These are phyloP conservation scores for Rhododendron kiyosumense DNA, from an alignment of 148 eudicot genomes.

Conservation along the genomic window DNA sequence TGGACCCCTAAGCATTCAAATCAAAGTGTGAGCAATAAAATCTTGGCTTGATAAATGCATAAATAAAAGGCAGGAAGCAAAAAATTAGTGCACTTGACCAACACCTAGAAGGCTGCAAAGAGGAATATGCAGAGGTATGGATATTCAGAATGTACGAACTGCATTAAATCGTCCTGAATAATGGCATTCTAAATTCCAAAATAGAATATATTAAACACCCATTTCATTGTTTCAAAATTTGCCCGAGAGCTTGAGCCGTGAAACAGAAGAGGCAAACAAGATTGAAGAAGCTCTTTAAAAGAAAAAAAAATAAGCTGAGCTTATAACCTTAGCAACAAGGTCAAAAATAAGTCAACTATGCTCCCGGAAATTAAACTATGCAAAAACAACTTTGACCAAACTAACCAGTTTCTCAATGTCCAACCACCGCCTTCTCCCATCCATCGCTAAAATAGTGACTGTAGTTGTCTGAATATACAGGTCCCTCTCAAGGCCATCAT, in stretches of 20 bases:
- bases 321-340: slow-evolving; percentile 8
- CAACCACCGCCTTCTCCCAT: slow-evolving; percentile 95
- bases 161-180: not conserved
- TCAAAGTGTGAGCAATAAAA: slow-evolving; percentile 13
- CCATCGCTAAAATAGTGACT: slow-evolving; percentile 90
- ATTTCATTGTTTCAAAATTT: not conserved
- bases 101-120: not conserved
- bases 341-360: not conserved
- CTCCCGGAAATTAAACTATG: not conserved
- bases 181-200: not conserved
- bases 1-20: slow-evolving; percentile 52
- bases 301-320: not conserved
- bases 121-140: not conserved
- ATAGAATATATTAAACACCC: not conserved
- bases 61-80: slow-evolving; percentile 2
- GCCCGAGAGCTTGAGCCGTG: not conserved
- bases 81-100: slow-evolving; percentile 1
- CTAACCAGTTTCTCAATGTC: slow-evolving; percentile 94
- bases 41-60: not conserved
- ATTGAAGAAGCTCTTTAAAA: not conserved
- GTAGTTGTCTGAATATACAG: slow-evolving; percentile 70
- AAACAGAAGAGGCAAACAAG: not conserved
- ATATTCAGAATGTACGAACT: not conserved
- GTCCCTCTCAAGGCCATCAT: slow-evolving; percentile 84
- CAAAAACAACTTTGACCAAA: slow-evolving; percentile 15